phyloP scores from a whole-genome alignment of 2,329 filamentous ascomycete genomes.

The Lachnellula suecica region DNA sequence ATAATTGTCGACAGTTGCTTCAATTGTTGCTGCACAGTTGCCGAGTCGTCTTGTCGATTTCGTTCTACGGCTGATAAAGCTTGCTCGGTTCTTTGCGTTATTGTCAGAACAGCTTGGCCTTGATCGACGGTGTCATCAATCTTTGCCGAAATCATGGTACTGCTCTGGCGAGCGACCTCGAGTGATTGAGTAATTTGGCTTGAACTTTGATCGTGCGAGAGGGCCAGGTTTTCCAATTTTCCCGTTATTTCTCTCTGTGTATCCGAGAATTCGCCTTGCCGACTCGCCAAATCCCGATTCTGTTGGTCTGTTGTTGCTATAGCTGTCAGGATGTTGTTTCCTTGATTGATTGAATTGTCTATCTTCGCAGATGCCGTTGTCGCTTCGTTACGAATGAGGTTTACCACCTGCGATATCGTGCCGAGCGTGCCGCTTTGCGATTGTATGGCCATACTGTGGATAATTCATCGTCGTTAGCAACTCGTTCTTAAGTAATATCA shows the following conservation, averaged over 20 bases:
- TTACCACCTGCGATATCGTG: background rate
- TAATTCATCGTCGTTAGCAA: background rate
- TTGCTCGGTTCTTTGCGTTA: background rate
- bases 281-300: background rate
- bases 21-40: background rate
- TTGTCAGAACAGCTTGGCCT: background rate
- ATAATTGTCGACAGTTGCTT: background rate
- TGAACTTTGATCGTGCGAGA: background rate
- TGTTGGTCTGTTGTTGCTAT: background rate
- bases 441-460: background rate
- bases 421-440: background rate
- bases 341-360: background rate
- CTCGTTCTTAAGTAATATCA: fast-evolving
- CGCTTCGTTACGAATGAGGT: background rate
- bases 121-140: background rate
- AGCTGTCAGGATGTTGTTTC: background rate
- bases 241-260: background rate
- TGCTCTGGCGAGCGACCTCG: background rate
- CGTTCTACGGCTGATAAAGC: background rate
- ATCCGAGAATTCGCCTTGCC: background rate
- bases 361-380: background rate
- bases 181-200: background rate
- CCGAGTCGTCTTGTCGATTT: background rate
- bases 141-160: background rate
- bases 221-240: background rate